Base-by-base conservation (phyloP, 2,329 filamentous ascomycete species). In the Lachnellula suecica region DNA sequence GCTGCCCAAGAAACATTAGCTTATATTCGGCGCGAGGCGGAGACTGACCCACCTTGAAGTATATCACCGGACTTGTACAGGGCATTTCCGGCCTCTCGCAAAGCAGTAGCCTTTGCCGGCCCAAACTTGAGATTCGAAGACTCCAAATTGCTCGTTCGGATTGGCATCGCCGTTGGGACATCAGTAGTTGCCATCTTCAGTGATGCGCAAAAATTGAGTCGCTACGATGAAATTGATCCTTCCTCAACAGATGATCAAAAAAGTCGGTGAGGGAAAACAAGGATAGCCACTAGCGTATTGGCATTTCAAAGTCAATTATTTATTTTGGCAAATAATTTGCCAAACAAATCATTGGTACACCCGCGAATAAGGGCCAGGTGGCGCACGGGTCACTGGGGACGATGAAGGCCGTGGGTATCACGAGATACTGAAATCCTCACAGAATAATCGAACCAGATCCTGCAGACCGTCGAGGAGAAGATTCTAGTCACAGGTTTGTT, bases 31-130 rank as follows among this genome's bases (percentile, higher is more conserved):
- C 7, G 24, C 9, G 19, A 15, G 22, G 13, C 4, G 7, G 9
- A 25, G 15, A 31, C 10, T 2, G n/a, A 51, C 34, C 3, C n/a
- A 48, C 50, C 50, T 44, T 48, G 11, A 7, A 38, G 8, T 1
- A 52, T 5, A 23, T 52, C 25, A 22, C 50, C 50, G 4, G 17
- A 20, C 20, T 52, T 52, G 22, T 52, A 52, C 5, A 44, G 17
- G 4, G 45, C 45, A 40, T 52, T 52, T 15, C 45, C 50, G 29
- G 47, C 50, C 31, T 52, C 50, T 17, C 50, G 38, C 13, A 52
- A 44, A 13, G 15, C 17, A 35, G 31, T 35, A 11, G 31, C 31
- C 31, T n/a, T n/a, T n/a, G 31, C 17, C 15, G 15, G 31, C 9
- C 17, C 31, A 7, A 8, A 13, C 31, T 35, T 17, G 2, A n/a